Evolutionary conservation across 2,329 filamentous ascomycete genomes (phyloP).

Genomic region (Aureobasidium sp.): DNA sequence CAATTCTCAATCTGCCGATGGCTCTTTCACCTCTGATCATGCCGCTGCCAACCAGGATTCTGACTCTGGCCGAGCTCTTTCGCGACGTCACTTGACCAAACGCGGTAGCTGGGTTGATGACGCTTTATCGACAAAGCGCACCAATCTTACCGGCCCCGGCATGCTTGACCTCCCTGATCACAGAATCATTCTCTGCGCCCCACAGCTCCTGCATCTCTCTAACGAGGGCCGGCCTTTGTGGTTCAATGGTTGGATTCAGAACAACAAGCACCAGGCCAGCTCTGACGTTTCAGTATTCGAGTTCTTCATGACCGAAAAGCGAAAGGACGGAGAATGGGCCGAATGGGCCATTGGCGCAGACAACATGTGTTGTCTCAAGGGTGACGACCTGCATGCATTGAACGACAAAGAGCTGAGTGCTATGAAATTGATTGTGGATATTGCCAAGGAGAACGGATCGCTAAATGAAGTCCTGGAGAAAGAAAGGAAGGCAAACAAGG

Average conservation of each 20-base stretch:
- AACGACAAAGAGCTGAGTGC: conserved; percentile 22
- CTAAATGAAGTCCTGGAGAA: not conserved
- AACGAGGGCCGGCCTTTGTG: conserved; percentile 35
- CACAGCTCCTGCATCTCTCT: conserved; percentile 40
- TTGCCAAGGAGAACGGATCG: conserved; percentile 19
- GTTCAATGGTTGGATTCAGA: conserved; percentile 42
- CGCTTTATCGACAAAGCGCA: not conserved
- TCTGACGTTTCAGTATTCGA: conserved; percentile 32
- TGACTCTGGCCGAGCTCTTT: not conserved
- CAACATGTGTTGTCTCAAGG: conserved; percentile 31
- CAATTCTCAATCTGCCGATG: not conserved
- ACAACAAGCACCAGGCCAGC: conserved; percentile 36
- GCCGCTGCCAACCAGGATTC: not conserved
- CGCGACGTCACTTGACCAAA: conserved; percentile 1
- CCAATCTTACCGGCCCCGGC: not conserved
- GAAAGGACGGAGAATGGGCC: conserved; percentile 20
- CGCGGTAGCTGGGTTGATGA: not conserved
- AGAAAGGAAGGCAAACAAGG: not conserved
- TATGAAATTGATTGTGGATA: conserved; percentile 26
- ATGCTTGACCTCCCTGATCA: not conserved
- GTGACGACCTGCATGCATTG: conserved; percentile 23
- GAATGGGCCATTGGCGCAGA: conserved; percentile 30
- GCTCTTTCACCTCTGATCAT: not conserved
- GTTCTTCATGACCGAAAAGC: conserved; percentile 26
- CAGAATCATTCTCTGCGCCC: conserved; percentile 35